Evolutionary conservation across 306 rosid genomes (phyloP).

Genomic region (Dalbergia cochinchinensis): DNA sequence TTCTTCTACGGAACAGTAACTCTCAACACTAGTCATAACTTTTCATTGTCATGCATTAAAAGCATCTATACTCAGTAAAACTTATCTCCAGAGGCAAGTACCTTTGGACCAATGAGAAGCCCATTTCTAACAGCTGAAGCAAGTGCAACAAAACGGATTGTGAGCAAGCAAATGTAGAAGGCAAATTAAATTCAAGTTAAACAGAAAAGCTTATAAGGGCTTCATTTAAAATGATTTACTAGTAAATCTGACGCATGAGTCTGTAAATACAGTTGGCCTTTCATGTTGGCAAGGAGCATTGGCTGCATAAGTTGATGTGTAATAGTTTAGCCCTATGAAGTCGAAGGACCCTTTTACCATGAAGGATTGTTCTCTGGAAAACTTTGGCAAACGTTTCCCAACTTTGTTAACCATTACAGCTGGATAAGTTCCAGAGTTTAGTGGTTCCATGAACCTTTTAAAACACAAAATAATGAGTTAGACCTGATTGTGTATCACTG

Average conservation of each 20-base stretch:
- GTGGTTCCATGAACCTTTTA: conserved; percentile 70
- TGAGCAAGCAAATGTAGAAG: conserved; percentile 4
- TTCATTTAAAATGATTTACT: conserved; percentile 49
- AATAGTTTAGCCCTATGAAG: conserved; percentile 73
- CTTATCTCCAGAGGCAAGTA: conserved; percentile 45
- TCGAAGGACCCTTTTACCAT: conserved; percentile 65
- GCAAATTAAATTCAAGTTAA: conserved; percentile 13
- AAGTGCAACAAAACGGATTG: conserved; percentile 30
- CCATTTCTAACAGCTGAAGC: conserved; percentile 52
- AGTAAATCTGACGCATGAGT: conserved; percentile 45
- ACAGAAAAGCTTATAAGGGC: conserved; percentile 24
- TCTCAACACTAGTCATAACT: background rate
- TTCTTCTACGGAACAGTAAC: background rate
- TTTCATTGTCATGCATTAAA: conserved; percentile 20
- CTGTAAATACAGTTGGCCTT: conserved; percentile 44
- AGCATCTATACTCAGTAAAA: conserved; percentile 25
- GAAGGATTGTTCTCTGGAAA: conserved; percentile 52
- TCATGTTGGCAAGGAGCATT: conserved; percentile 37
- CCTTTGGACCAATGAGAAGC: conserved; percentile 64
- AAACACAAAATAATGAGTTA: conserved; percentile 34
- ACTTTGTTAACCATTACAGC: conserved; percentile 52
- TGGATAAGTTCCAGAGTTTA: conserved; percentile 67
- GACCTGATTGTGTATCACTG: background rate
- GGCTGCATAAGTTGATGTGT: conserved; percentile 58
- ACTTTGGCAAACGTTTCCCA: conserved; percentile 61